Base-by-base conservation (phyloP, 495 filamentous ascomycete genomes). In the Aspergillus haitiensis region DNA sequence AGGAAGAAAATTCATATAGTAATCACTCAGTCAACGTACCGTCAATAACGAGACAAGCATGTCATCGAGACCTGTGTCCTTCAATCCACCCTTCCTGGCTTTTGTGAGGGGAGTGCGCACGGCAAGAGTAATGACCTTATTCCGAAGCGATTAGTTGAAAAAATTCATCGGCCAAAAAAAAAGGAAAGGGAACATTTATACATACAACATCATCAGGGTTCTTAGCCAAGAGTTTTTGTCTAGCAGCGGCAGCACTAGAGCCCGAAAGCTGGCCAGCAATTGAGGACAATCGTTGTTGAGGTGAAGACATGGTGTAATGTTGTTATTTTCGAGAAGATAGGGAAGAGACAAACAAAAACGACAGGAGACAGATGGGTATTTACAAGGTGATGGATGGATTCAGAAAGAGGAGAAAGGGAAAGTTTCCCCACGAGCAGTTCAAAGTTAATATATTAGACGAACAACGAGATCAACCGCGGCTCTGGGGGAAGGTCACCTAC, bases 41-140 rank as follows among this genome's bases (percentile, higher is more conserved):
- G 93, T 80, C 58, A 97, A 75, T 7, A 95, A 78, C 48, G 90
- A 87, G 68, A 89, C 85, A 48, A 94, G 76, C 33, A 98, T 79
- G 68, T 84, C 86, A 75, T 98, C 93, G 31, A 97, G 77, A 5
- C 80, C 77, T 15, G 93, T 96, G 71, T 98, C 93, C 78, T 97
- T 97, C 73, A 98, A 83, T 11, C 93, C 90, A 65, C 93, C 93
- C 75, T 91, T 91, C 64, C 78, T 75, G 54, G 81, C 88, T 72
- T 93, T 95, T 49, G 88, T 84, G 53, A 95, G 84, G 0, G 91
- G 88, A 15, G 90, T 93, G 21, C 91, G 83, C 52, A 90, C 79
- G 9, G 90, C 87, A 61, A 90, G 82, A 10, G 91, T 95, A 67
- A 98, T 95, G 62, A 98, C 93, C 76, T 79, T 45, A 58, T n/a